Evolutionary conservation across 306 rosid species (phyloP).

Genomic region (Macrotyloma uniflorum): DNA sequence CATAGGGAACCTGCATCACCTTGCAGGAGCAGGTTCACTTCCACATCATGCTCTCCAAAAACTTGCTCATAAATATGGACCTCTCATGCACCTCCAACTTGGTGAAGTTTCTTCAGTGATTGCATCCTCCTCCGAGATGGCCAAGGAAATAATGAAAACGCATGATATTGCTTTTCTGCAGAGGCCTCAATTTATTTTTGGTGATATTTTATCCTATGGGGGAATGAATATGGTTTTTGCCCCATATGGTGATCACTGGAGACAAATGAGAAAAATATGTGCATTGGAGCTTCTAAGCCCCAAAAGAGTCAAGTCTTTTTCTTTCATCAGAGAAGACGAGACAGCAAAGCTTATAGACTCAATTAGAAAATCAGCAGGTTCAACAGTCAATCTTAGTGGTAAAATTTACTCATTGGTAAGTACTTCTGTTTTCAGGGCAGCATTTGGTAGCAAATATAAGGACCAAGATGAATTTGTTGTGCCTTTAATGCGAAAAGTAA

Average conservation of each 20-base stretch:
- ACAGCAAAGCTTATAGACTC: background rate
- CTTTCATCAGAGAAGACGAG: slow-evolving; percentile 24
- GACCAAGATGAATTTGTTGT: slow-evolving; percentile 8
- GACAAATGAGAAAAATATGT: slow-evolving; percentile 9
- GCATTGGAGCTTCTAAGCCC: background rate
- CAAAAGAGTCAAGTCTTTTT: slow-evolving; percentile 14
- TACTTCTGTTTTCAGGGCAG: slow-evolving; percentile 11
- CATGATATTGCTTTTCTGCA: slow-evolving; percentile 10
- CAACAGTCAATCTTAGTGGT: background rate
- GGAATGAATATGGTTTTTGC: slow-evolving; percentile 5
- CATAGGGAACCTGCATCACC: slow-evolving; percentile 38
- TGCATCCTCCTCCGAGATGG: background rate
- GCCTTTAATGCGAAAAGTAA: background rate
- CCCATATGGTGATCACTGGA: slow-evolving; percentile 16
- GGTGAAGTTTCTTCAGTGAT: slow-evolving; percentile 23
- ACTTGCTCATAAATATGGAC: slow-evolving; percentile 10
- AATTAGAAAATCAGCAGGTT: slow-evolving; percentile 14
- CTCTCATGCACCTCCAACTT: slow-evolving; percentile 29
- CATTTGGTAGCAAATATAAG: slow-evolving; percentile 3
- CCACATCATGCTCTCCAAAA: slow-evolving; percentile 14
- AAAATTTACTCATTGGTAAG: slow-evolving; percentile 1
- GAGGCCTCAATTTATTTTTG: background rate
- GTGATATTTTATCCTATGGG: background rate
- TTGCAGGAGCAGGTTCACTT: background rate
- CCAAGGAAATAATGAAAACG: slow-evolving; percentile 23